Evolutionary conservation across 148 eudicot genomes (phyloP).

Genomic region (Salicornia ramosissima): DNA sequence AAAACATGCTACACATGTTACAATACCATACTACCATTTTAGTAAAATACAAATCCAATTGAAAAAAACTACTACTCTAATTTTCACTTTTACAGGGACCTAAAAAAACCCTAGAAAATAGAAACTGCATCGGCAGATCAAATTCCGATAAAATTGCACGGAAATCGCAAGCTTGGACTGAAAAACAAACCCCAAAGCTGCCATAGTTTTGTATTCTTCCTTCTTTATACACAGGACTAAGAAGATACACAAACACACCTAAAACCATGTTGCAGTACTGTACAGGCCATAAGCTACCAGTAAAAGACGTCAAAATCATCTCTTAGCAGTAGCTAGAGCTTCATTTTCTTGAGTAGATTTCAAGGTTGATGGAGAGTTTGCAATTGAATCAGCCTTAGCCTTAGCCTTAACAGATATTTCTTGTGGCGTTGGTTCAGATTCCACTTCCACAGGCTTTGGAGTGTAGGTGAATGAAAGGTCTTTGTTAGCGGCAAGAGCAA

Average conservation of each 20-base stretch:
- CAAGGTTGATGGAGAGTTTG: constrained; percentile 12
- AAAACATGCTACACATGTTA: too few relatives aligned
- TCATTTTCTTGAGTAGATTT: constrained; percentile 18
- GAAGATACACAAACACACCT: constrained; percentile 13
- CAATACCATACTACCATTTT: too few relatives aligned
- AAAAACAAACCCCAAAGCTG: constrained; percentile 18
- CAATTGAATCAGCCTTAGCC: constrained; percentile 7
- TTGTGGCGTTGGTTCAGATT: constrained; percentile 10
- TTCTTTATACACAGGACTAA: constrained; percentile 6
- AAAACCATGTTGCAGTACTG: constrained; percentile 4
- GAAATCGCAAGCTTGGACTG: constrained; percentile 16
- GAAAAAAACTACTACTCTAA: not conserved
- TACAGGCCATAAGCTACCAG: constrained; percentile 19
- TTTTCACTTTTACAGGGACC: not conserved
- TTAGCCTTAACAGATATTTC: constrained; percentile 15
- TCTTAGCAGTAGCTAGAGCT: constrained; percentile 39
- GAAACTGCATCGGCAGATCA: constrained; percentile 16
- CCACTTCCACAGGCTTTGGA: constrained; percentile 41
- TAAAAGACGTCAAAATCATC: constrained; percentile 26
- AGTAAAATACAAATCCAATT: constrained; percentile 2
- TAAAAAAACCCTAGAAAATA: constrained; percentile 6
- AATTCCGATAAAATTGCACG: not conserved
- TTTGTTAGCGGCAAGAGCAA: constrained; percentile 66
- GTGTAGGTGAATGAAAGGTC: constrained; percentile 57
- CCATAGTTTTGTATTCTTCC: not conserved